Base-by-base conservation (phyloP, 2,329 filamentous ascomycete species). In the Beauveria asiatica region DNA sequence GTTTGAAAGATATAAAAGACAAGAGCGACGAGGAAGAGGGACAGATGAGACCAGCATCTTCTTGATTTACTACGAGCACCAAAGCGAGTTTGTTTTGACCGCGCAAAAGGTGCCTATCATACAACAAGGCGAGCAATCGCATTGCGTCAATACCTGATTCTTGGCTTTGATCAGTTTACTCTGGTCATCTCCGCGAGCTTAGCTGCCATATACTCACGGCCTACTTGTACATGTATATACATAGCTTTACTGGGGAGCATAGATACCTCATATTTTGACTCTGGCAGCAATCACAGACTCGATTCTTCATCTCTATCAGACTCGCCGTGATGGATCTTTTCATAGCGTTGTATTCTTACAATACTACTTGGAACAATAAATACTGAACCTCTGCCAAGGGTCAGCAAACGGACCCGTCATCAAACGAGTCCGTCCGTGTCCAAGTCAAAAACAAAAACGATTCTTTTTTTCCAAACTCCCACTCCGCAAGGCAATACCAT, bases 391-490 rank as follows among this genome's bases (percentile, higher is more conserved):
- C 21, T 19, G 16, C 23, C 41, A 45, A 25, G 46, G 13, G 25
- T 33, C n/a, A 46, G n/a, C 53, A 56, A 46, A 23, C 23, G 27
- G 6, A 42, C 7, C 10, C n/a, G 10, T 23, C 42, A 25, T 33
- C 41, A 33, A 42, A 52, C 33, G 19, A 52, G 3, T 45, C 25
- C 39, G 10, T 27, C n/a, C 13, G 3, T 19, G 6, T 50, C 5
- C 16, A 51, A 49, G n/a, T 46, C 25, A 21, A 41, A 53, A 50
- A 25, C 39, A 55, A 30, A 45, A 21, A 45, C 37, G 37, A 41
- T 30, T 56, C 21, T n/a, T 39, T 41, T 57, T 27, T 30, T 42
- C 46, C 46, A 51, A 58, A 58, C 56, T 58, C 56, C 56, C 56
- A 51, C 27, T 50, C 21, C 55, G 21, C 45, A 57, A 48, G 52